Evolutionary conservation across 129 eudicot genomes (phyloP).

Genomic region (Apium graveolens): DNA sequence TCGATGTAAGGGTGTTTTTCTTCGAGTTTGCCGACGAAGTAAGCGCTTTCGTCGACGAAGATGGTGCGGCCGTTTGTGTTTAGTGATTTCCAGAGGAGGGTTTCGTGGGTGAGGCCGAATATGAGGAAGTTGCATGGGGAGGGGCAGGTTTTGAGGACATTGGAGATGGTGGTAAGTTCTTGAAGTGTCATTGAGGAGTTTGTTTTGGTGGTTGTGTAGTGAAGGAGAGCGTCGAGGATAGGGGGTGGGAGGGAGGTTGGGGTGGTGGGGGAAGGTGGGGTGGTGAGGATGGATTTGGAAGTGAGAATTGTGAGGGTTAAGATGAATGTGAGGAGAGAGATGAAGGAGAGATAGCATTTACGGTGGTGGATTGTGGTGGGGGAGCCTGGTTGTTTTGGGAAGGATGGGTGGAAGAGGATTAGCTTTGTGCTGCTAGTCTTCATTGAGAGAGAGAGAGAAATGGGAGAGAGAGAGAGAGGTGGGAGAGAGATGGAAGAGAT

Average conservation of each 20-base stretch:
- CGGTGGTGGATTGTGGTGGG: constrained; percentile 28
- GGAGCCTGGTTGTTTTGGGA: constrained; percentile 29
- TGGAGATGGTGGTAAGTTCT: constrained; percentile 43
- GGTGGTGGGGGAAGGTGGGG: constrained; percentile 20
- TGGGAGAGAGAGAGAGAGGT: too few species aligned
- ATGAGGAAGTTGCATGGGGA: constrained; percentile 57
- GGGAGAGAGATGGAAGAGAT: too few species aligned
- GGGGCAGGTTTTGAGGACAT: constrained; percentile 48
- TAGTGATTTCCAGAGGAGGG: constrained; percentile 61
- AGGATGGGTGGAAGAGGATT: constrained; percentile 53
- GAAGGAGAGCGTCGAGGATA: constrained; percentile 50
- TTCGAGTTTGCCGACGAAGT: constrained; percentile 40
- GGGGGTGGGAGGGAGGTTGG: constrained; percentile 28
- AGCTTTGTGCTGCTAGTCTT: constrained; percentile 42
- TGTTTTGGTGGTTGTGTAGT: constrained; percentile 36
- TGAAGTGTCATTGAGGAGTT: constrained; percentile 32
- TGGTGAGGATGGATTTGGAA: constrained; percentile 22
- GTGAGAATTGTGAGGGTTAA: constrained; percentile 36
- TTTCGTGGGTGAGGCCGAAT: constrained; percentile 74
- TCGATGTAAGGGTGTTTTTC: constrained; percentile 55
- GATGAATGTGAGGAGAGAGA: constrained; percentile 35
- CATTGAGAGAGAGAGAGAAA: constrained; percentile 21
- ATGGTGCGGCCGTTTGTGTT: constrained; percentile 67
- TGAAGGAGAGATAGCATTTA: constrained; percentile 23
- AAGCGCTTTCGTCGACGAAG: constrained; percentile 61